A percentile compares a stretch with the other conserved stretches of the same genome.
phyloP scores from a whole-genome alignment of 768 basidiomycete species.

The Exidia glandulosa region DNA sequence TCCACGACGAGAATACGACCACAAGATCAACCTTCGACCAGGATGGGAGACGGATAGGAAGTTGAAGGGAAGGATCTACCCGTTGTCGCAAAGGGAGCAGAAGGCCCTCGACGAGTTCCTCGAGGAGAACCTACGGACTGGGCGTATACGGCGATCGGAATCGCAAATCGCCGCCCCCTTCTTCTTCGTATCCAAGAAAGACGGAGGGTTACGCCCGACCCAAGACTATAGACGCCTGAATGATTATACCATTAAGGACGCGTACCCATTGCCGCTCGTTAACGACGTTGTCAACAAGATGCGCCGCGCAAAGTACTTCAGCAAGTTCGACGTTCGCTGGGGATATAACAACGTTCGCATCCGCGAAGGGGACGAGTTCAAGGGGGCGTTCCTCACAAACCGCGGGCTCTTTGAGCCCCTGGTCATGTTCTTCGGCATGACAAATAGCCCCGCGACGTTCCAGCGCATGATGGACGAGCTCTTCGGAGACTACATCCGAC shows the following conservation, averaged over 20 bases:
- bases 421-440: slow-evolving; percentile 30
- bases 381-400: slow-evolving; percentile 27
- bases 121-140: slow-evolving; percentile 13
- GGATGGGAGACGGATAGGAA: background rate
- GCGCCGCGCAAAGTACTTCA: slow-evolving; percentile 12
- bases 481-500: slow-evolving; percentile 1
- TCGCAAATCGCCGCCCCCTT: slow-evolving; percentile 14
- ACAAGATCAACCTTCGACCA: background rate
- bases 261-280: slow-evolving; percentile 4
- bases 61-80: slow-evolving; percentile 8
- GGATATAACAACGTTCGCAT: slow-evolving; percentile 27
- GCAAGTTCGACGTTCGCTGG: slow-evolving; percentile 19
- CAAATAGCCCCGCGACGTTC: slow-evolving; percentile 28
- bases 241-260: slow-evolving; percentile 6
- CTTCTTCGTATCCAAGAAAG: slow-evolving; percentile 28
- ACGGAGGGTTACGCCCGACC: slow-evolving; percentile 17
- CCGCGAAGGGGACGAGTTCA: slow-evolving; percentile 31
- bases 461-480: slow-evolving; percentile 19
- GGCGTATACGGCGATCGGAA: slow-evolving; percentile 10
- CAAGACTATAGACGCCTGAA: slow-evolving; percentile 22
- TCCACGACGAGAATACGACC: background rate
- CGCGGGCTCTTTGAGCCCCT: slow-evolving; percentile 27
- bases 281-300: slow-evolving; percentile 2
- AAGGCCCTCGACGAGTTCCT: slow-evolving; percentile 12
- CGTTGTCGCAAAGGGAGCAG: slow-evolving; percentile 13